Percentiles rank a stretch among this genome's conserved stretches.
Conservation (phyloP, 2,329 filamentous ascomycete species). For the Neopestalotiopsis rosae region DNA sequence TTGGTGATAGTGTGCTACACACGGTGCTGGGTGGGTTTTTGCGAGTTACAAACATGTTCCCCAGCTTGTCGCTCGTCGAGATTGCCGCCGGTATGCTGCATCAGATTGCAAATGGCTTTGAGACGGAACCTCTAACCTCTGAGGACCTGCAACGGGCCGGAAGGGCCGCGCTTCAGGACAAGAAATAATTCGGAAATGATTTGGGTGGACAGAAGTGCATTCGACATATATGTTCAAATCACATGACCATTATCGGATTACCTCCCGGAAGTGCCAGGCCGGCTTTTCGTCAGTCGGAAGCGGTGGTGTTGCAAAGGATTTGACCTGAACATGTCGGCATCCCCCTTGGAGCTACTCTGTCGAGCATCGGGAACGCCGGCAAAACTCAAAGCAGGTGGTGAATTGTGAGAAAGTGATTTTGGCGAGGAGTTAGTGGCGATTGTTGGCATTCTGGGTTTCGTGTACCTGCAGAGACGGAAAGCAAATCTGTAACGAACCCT, state of each 20-base stretch:
- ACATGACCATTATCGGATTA: neutral
- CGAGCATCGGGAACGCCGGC: neutral
- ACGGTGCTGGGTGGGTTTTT: neutral
- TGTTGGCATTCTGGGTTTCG: neutral
- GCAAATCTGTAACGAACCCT: neutral
- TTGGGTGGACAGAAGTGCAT: neutral
- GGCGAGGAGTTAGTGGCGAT: neutral
- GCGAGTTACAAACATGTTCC: neutral
- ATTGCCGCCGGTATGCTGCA: slow-evolving; percentile 14
- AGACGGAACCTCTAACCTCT: slow-evolving; percentile 13
- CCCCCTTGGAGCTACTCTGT: neutral
- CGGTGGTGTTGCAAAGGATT: neutral
- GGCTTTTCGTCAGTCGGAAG: neutral
- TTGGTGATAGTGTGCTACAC: neutral
- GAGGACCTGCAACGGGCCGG: slow-evolving; percentile 13
- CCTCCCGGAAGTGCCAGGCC: neutral
- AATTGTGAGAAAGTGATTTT: neutral
- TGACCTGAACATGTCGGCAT: neutral
- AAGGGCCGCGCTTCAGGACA: neutral
- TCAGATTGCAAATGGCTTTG: slow-evolving; percentile 10
- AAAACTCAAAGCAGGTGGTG: neutral
- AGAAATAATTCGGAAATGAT: neutral
- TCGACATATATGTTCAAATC: neutral
- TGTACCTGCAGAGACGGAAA: neutral
- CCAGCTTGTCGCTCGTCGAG: slow-evolving; percentile 1